These are phyloP conservation scores for Apocynum venetum DNA, from an alignment of 257 asterid genomes.

Conservation along the genomic window DNA sequence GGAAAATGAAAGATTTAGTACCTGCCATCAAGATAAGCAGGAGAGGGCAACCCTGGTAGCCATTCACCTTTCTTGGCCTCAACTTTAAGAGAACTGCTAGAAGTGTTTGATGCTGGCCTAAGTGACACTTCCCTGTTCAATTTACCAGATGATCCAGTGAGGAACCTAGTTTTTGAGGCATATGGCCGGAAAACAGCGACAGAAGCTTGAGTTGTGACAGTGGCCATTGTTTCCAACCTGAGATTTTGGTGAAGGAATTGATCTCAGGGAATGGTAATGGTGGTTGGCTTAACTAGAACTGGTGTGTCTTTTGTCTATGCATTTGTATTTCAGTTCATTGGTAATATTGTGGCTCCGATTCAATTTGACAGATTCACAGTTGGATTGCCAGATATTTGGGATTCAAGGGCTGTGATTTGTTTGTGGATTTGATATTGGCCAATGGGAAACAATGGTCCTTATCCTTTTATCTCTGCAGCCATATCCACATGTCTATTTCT, in stretches of 20 bases:
- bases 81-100: conserved; percentile 46
- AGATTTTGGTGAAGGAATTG: not conserved
- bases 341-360: conserved; percentile 50
- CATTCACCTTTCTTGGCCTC: conserved; percentile 98
- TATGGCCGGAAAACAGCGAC: conserved; percentile 68
- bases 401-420: conserved; percentile 44
- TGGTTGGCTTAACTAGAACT: conserved; percentile 17
- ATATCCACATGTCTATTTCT: conserved; percentile 58
- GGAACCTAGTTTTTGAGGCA: conserved; percentile 50
- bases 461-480: conserved; percentile 59
- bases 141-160: conserved; percentile 61
- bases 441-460: conserved; percentile 48
- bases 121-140: conserved; percentile 49
- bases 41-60: conserved; percentile 90
- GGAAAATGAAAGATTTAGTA: conserved; percentile 6
- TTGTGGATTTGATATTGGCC: conserved; percentile 41
- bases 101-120: conserved; percentile 34
- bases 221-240: conserved; percentile 44
- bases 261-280: not conserved
- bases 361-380: conserved; percentile 24
- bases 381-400: conserved; percentile 41
- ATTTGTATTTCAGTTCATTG: conserved; percentile 34
- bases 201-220: conserved; percentile 73
- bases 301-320: conserved; percentile 24
- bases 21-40: conserved; percentile 86